These are phyloP conservation scores for Leucocoprinus leucothites DNA, from an alignment of 768 basidiomycete species.

Conservation along the genomic window DNA sequence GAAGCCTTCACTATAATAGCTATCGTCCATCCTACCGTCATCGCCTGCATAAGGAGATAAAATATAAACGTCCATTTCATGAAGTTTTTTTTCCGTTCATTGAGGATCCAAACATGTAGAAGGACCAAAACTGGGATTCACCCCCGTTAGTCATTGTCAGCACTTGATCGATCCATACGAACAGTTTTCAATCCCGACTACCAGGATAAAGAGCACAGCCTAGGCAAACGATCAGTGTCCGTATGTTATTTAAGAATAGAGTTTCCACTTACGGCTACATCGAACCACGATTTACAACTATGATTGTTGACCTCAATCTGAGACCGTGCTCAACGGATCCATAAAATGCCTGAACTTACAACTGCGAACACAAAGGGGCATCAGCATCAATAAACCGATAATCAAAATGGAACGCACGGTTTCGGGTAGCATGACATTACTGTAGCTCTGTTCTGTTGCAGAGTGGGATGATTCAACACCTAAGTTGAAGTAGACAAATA, in stretches of 20 bases:
- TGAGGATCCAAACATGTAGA: slow-evolving; percentile 5
- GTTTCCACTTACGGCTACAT: not conserved
- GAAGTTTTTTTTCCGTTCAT: not conserved
- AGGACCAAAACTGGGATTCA: not conserved
- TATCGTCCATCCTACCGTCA: slow-evolving; percentile 2
- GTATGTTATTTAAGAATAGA: not conserved
- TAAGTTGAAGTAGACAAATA: not conserved
- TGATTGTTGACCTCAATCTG: not conserved
- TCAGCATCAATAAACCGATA: not conserved
- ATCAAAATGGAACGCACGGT: not conserved
- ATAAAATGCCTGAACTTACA: not conserved
- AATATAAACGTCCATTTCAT: slow-evolving; percentile 7
- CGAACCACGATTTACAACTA: slow-evolving; percentile 4
- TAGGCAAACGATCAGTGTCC: not conserved
- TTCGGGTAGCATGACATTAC: slow-evolving; percentile 2
- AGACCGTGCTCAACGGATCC: not conserved
- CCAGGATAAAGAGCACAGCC: slow-evolving; percentile 1
- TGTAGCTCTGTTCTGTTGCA: not conserved
- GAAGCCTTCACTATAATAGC: not conserved
- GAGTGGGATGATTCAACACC: not conserved
- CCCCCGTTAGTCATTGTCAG: not conserved
- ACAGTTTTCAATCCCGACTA: slow-evolving; percentile 6
- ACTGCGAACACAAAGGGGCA: not conserved
- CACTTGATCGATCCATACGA: not conserved
- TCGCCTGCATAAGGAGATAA: slow-evolving; percentile 3